Evolutionary conservation across 768 basidiomycete species (phyloP).

Genomic region (Auricularia sp.): DNA sequence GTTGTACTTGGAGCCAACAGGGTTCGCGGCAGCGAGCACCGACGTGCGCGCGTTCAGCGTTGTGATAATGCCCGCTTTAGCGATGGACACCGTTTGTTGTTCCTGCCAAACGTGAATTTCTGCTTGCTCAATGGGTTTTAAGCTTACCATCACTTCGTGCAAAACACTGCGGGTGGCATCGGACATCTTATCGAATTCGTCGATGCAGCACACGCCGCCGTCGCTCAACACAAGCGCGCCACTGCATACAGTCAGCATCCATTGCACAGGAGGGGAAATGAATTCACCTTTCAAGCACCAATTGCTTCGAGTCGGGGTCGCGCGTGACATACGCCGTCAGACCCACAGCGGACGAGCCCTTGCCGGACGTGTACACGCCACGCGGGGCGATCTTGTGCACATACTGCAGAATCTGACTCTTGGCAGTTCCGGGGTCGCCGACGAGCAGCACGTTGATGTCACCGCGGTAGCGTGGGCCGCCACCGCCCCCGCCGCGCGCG

Average conservation of each 20-base stretch:
- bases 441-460: conserved; percentile 97
- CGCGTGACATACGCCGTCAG: conserved; percentile 96
- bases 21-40: conserved; percentile 87
- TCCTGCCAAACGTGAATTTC: conserved; percentile 34
- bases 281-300: conserved; percentile 84
- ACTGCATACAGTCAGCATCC: conserved; percentile 27
- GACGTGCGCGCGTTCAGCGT: conserved; percentile 41
- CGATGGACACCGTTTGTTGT: conserved; percentile 43
- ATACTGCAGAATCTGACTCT: conserved; percentile 94
- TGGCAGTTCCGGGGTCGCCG: conserved; percentile 94
- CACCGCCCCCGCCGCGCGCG: conserved; percentile 83
- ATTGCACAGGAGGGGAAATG: not conserved
- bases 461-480: conserved; percentile 91
- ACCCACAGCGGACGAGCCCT: conserved; percentile 97
- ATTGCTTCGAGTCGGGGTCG: conserved; percentile 95
- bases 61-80: conserved; percentile 43
- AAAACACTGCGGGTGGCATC: conserved; percentile 36
- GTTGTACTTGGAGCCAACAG: conserved; percentile 92
- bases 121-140: not conserved
- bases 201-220: conserved; percentile 96
- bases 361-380: conserved; percentile 95
- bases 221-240: conserved; percentile 91
- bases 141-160: conserved; percentile 47
- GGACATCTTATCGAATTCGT: conserved; percentile 69
- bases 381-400: conserved; percentile 98